Percentiles rank a stretch among this genome's conserved stretches.
Evolutionary conservation across 148 eudicot genomes (phyloP).

Genomic region (Diospyros lotus): DNA sequence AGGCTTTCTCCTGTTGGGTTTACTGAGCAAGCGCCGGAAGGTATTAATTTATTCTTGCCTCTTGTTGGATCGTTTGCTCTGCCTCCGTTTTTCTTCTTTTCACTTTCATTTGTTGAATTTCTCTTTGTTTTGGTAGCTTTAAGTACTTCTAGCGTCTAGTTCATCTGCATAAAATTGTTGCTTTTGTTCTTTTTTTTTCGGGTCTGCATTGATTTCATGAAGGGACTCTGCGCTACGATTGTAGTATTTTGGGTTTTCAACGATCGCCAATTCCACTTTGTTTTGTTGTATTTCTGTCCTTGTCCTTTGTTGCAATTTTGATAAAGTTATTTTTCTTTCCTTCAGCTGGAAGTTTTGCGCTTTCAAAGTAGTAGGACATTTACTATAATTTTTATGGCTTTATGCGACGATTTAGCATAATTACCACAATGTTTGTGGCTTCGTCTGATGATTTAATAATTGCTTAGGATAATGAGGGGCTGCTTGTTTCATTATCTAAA

Average conservation of each 20-base stretch:
- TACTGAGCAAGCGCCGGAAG: conserved; percentile 38
- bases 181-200: not conserved
- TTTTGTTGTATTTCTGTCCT: not conserved
- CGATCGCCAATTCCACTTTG: not conserved
- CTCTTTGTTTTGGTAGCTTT: not conserved
- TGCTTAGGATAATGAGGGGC: too few relatives aligned
- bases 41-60: conserved; percentile 15
- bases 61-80: not conserved
- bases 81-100: not conserved
- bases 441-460: too few relatives aligned
- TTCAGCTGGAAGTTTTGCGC: not conserved
- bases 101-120: not conserved
- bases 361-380: not conserved
- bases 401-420: too few relatives aligned
- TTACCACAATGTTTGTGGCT: not conserved
- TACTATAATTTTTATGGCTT: not conserved
- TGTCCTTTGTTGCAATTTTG: not conserved
- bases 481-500: too few relatives aligned
- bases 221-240: not conserved
- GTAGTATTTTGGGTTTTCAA: not conserved
- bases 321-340: not conserved
- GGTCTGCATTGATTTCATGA: not conserved
- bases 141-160: not conserved
- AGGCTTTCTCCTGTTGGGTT: conserved; percentile 32
- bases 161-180: not conserved